Evolutionary conservation across 208 protist genomes (phyloP), one percentile per base, ranked within the genome.

Genomic region (Leishmania turanica): DNA sequence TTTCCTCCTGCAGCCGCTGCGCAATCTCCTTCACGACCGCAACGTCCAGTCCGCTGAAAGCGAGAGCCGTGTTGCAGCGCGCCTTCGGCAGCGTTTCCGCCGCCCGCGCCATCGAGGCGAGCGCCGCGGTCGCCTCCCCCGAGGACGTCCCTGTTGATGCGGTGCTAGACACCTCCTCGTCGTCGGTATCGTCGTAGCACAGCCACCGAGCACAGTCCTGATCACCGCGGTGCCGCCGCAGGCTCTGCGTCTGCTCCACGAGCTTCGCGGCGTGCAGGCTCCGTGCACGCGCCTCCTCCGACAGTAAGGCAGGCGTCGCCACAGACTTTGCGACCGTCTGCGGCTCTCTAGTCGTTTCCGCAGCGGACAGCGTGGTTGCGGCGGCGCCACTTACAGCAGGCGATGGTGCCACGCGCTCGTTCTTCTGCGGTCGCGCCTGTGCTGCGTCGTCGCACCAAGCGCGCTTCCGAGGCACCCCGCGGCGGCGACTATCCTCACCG

Each of bases 1-100:
- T 34, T 58, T 74, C 34, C 0, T 49, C 42, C 13, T 60, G 70
- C 68, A 89, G 77, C 56, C 75, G 45, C 56, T 42, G 42, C 19
- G 78, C 82, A 15, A 87, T 88, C 45, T 89, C 88, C 74, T 84
- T 87, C 47, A 56, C 84, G 11, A 85, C 85, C 0, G 81, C 77
- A 0, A 84, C 85, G 34, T 88, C 88, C 37, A 75, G 17, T 8
- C 83, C 85, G 34, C 75, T 84, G 19, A 87, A 87, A 19, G 1
- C 8, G 7, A 87, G 68, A 19, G 84, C 88, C 8, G 81, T 87
- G 74, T 88, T 87, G 51, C 53, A 17, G 27, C 69, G 40, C 54
- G 15, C 40, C 53, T 40, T 62, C 31, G 5, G 31, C 24, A 1
- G 31, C 64, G 9, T 40, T 37, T 19, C 9, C 11, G 60, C 13